phyloP scores from a whole-genome alignment of 495 filamentous ascomycete genomes.

The Annulohypoxylon nitens region DNA sequence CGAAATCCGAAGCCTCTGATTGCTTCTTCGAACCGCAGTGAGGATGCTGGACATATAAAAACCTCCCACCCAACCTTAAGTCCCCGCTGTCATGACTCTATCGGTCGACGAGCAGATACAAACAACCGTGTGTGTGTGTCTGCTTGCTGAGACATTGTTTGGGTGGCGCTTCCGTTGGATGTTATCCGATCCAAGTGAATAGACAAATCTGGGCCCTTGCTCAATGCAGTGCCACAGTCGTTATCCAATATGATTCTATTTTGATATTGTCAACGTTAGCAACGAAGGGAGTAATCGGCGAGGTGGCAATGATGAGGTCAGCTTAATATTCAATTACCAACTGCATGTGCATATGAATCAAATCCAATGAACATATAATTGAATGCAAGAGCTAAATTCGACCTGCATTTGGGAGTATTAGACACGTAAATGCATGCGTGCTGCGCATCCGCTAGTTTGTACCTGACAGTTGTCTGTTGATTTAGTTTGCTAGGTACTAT shows the following conservation, averaged over 20 bases:
- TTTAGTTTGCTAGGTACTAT: background rate
- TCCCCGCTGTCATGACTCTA: background rate
- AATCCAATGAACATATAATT: conserved; percentile 15
- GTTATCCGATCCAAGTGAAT: conserved; percentile 7
- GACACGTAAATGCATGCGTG: conserved; percentile 26
- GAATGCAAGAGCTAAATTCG: background rate
- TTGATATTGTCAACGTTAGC: conserved; percentile 17
- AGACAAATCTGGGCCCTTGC: background rate
- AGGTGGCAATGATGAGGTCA: conserved; percentile 34
- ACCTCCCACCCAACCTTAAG: background rate
- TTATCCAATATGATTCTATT: conserved; percentile 18
- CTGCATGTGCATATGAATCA: conserved; percentile 18
- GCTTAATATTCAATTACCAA: conserved; percentile 25
- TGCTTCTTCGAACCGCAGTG: conserved; percentile 60
- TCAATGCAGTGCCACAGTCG: conserved; percentile 7
- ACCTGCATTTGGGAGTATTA: conserved; percentile 8
- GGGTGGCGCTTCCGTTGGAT: conserved; percentile 10
- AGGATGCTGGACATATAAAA: conserved; percentile 59
- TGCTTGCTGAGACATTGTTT: background rate
- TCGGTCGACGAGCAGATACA: conserved; percentile 2
- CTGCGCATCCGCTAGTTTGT: conserved; percentile 3
- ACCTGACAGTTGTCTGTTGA: background rate
- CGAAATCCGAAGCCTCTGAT: conserved; percentile 53
- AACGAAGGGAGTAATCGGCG: conserved; percentile 31
- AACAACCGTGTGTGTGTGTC: background rate